Evolutionary conservation across 768 basidiomycete species (phyloP), one percentile per base, ranked within the genome.

Genomic region (Paxillus involutus): DNA sequence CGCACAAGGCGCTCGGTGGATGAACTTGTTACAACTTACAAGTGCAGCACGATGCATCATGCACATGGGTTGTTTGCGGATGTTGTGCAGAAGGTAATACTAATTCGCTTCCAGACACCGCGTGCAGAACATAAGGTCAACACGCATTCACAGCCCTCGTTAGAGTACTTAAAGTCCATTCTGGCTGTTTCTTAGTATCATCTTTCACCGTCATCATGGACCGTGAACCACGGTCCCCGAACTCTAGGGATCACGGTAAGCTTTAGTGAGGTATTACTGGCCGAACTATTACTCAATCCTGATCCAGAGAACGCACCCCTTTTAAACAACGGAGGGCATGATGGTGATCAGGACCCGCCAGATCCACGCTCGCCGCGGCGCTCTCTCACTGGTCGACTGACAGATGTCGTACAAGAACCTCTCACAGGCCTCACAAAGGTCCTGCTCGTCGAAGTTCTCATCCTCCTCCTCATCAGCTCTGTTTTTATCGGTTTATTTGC

Each of bases 401-500:
- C 81, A 26, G 71, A 80, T 11, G 75, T 84, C 53, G 81, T 84
- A 4, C 84, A 86, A 58, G 88, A 92, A 63, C 88, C 89, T 1
- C 80, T 98, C 35, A 92, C 93, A 1, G 78, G 88, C 19, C 80
- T 97, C 56, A 86, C 92, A 47, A 89, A 92, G 75, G 75, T 92
- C 48, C 84, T 98, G 1, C 83, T 93, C 11, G 76, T 86, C 17
- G 75, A 90, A 44, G 80, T 83, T 0, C 80, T 98, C 56, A 70
- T 89, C 26, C 78, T 99, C 44, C 78, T 98, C 13, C 79, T 98
- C 44, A 78, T 93, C 45, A 85, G 83, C 59, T 89, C 91, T 7
- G 79, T 91, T n/a, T 95, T 96, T 71, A 86, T 95, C 56, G 96
- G 96, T 10, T 77, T 99, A 5, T 98, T 94, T 69, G 88, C 93